Evolutionary conservation across 345 rosid species (phyloP).

Genomic region (Euphorbia pulcherrima): DNA sequence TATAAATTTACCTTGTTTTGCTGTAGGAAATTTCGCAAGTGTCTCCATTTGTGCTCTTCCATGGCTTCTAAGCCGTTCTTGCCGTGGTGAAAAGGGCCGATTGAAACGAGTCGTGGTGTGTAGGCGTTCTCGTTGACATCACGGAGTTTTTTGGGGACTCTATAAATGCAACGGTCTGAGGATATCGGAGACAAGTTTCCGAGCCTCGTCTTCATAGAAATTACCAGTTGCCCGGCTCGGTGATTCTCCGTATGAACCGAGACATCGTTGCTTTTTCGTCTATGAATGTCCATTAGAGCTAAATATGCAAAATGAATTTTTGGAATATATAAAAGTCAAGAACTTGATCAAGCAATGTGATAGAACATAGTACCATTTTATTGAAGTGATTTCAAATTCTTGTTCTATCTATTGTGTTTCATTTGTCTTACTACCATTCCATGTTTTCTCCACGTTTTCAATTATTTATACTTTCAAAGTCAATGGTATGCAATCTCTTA

Average conservation of each 20-base stretch:
- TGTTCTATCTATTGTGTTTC: neutral
- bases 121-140: slow-evolving; percentile 9
- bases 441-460: neutral
- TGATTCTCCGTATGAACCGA: neutral
- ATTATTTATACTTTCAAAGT: no score
- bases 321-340: neutral
- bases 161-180: slow-evolving; percentile 12
- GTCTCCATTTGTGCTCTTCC: slow-evolving; percentile 16
- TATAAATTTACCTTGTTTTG: neutral
- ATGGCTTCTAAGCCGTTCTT: slow-evolving; percentile 3
- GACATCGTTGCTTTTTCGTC: neutral
- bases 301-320: neutral
- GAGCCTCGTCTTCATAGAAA: neutral
- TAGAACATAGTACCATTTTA: neutral
- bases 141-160: slow-evolving; percentile 15
- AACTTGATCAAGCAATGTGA: neutral
- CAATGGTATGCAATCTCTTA: no score
- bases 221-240: neutral
- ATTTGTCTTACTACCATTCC: neutral
- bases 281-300: neutral
- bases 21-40: neutral
- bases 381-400: neutral
- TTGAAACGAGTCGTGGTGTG: slow-evolving; percentile 17
- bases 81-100: slow-evolving; percentile 23
- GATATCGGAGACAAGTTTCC: neutral